Base-by-base conservation (phyloP, 352 stramenopile species). In the Pythium myriotylum region DNA sequence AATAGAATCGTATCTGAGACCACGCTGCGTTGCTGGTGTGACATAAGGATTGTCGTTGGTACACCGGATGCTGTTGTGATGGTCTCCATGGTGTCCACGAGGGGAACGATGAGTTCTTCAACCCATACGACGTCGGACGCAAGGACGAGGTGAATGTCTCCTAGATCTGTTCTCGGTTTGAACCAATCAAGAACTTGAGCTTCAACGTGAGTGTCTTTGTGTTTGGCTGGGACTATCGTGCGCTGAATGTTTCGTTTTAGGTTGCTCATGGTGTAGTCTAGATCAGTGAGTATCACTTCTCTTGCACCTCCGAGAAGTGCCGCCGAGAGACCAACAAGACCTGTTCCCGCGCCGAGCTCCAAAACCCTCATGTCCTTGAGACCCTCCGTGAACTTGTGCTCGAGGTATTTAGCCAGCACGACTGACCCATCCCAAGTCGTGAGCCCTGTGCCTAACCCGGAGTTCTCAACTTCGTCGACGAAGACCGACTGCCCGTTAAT, bases 71-170 rank as follows among this genome's bases (percentile, higher is more conserved):
- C 51, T 4, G 54, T 64, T 37, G 90, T 35, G 45, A 94, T 51
- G 6, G 45, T 53, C 17, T 79, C 71, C 35, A 97, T 80, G 0
- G 89, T 95, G 16, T 62, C 17, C 17, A 96, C 90, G 19, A 97
- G 83, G 27, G 91, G 86, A 3, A 72, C 59, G 26, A 97, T 93
- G 37, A 97, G 83, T 55, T 91, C 75, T 42, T 94, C 77, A 17
- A 97, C 74, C 90, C 91, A 97, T 35, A 97, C 89, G 47, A 97
- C 90, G 65, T 97, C 91, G 8, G 91, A 93, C 23, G 87, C 89
- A 23, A 97, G 48, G 26, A 97, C 71, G 19, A 95, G 60, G 56
- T 97, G 86, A 24, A 97, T 64, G 27, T 79, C 57, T 20, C 73
- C 79, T 14, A 91, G 53, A n/a, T 89, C 56, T 4, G 47, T 73